These are phyloP conservation scores for Epichloe glyceriae DNA, from an alignment of 2,329 filamentous ascomycete species.

Conservation along the genomic window DNA sequence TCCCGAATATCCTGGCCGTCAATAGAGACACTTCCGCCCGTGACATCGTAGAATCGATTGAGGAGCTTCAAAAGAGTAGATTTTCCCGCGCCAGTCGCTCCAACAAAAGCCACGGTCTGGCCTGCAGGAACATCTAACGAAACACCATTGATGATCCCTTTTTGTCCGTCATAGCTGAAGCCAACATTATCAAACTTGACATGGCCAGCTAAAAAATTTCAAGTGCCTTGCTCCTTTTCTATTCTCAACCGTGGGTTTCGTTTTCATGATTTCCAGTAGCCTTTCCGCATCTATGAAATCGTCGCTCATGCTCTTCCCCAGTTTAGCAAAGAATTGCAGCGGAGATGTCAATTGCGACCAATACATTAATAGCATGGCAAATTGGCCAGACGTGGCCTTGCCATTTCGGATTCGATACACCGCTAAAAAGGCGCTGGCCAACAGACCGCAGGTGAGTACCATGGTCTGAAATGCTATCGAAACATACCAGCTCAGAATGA, in stretches of 20 bases:
- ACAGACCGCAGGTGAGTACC: slow-evolving; percentile 55
- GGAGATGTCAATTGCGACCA: slow-evolving; percentile 62
- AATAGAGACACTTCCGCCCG: slow-evolving; percentile 37
- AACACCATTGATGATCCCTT: slow-evolving; percentile 41
- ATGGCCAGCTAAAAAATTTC: slow-evolving; percentile 35
- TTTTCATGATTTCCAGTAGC: slow-evolving; percentile 44
- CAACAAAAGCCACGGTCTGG: slow-evolving; percentile 46
- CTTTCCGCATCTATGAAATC: slow-evolving; percentile 46
- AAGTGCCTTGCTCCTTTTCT: slow-evolving; percentile 36
- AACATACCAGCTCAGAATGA: slow-evolving; percentile 31
- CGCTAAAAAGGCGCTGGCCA: slow-evolving; percentile 47
- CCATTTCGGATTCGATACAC: slow-evolving; percentile 54
- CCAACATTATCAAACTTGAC: slow-evolving; percentile 42
- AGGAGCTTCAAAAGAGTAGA: slow-evolving; percentile 46
- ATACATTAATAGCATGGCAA: slow-evolving; percentile 59
- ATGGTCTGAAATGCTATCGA: slow-evolving; percentile 45
- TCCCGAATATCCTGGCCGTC: slow-evolving; percentile 45
- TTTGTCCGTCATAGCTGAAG: slow-evolving; percentile 48
- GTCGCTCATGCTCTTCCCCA: slow-evolving; percentile 42
- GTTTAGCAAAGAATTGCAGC: slow-evolving; percentile 52
- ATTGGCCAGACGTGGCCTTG: slow-evolving; percentile 49
- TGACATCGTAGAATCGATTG: slow-evolving; percentile 46
- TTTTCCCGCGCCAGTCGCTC: slow-evolving; percentile 46
- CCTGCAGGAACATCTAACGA: slow-evolving; percentile 37
- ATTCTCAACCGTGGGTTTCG: slow-evolving; percentile 40